Percentiles rank a stretch among this genome's conserved stretches.
Evolutionary conservation across 2,329 filamentous ascomycete genomes (phyloP).

Genomic region (Xylaria sp.): DNA sequence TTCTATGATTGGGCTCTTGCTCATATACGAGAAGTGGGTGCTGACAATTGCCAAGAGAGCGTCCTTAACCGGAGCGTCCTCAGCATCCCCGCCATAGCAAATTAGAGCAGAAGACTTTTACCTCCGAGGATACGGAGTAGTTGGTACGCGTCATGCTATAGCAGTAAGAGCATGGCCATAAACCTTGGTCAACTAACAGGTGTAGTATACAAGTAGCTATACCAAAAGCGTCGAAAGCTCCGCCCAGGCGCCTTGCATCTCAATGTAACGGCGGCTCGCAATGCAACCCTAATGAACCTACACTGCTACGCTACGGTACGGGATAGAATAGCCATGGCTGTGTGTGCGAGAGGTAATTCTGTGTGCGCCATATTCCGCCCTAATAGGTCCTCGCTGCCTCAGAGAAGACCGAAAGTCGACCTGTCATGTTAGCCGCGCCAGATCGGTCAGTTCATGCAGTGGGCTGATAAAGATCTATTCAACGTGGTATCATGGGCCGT

Average conservation of each 20-base stretch:
- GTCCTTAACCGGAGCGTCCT: constrained; percentile 16
- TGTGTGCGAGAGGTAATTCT: constrained; percentile 5
- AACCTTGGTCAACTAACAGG: constrained; percentile 26
- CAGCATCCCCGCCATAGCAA: constrained; percentile 20
- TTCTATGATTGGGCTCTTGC: background rate
- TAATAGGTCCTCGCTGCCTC: constrained; percentile 18
- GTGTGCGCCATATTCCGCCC: background rate
- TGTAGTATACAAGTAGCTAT: constrained; percentile 19
- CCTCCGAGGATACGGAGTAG: background rate
- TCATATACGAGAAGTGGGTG: constrained; percentile 13
- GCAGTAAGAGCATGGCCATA: constrained; percentile 23
- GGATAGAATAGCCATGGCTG: constrained; percentile 16
- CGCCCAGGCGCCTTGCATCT: constrained; percentile 34
- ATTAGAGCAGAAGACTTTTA: constrained; percentile 11
- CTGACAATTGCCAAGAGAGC: constrained; percentile 29
- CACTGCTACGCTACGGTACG: constrained; percentile 18
- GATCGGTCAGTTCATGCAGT: constrained; percentile 38
- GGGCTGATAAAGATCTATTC: constrained; percentile 34
- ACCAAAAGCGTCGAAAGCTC: constrained; percentile 34
- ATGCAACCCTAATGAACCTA: constrained; percentile 34
- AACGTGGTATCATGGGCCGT: constrained; percentile 28
- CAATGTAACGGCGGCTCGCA: constrained; percentile 37
- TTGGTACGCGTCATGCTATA: constrained; percentile 26
- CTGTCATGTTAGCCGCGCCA: constrained; percentile 23
- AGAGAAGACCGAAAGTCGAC: constrained; percentile 19